phyloP scores from a whole-genome alignment of 192 early-diverging fungal species.

The Mortierella alpina region DNA sequence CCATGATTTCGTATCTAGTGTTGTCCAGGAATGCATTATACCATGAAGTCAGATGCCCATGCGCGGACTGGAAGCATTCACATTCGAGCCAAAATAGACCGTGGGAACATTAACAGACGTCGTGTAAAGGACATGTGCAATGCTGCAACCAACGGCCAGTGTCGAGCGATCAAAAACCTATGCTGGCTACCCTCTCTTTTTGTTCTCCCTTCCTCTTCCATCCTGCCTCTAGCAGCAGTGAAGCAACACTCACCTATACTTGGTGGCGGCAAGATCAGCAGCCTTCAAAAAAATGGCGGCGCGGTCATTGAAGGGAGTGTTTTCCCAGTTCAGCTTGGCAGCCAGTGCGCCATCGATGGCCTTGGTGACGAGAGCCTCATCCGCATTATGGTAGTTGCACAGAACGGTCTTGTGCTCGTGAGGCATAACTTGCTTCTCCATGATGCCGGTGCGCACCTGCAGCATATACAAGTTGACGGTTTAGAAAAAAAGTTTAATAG shows the following conservation, averaged over 20 bases:
- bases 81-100: constrained; percentile 84
- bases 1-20: constrained; percentile 83
- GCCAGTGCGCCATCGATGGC: constrained; percentile 90
- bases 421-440: constrained; percentile 82
- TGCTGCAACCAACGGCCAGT: too few relatives aligned
- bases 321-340: constrained; percentile 91
- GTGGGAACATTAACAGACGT: background rate
- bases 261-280: constrained; percentile 90
- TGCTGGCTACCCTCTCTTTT: too few relatives aligned
- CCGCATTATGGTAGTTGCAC: constrained; percentile 88
- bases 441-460: constrained; percentile 68
- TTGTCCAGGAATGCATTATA: constrained; percentile 78
- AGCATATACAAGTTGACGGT: background rate
- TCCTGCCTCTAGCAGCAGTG: too few relatives aligned
- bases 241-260: constrained; percentile 79
- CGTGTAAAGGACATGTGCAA: too few relatives aligned
- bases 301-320: constrained; percentile 93
- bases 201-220: too few relatives aligned
- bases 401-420: constrained; percentile 85
- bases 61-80: background rate
- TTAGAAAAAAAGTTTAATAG: background rate
- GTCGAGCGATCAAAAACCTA: too few relatives aligned
- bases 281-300: constrained; percentile 97
- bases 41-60: constrained; percentile 24
- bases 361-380: constrained; percentile 71